A percentile compares a stretch with the other conserved stretches of the same genome.
Evolutionary conservation across 768 basidiomycete genomes (phyloP).

Genomic region (Leucocoprinus leucothites): DNA sequence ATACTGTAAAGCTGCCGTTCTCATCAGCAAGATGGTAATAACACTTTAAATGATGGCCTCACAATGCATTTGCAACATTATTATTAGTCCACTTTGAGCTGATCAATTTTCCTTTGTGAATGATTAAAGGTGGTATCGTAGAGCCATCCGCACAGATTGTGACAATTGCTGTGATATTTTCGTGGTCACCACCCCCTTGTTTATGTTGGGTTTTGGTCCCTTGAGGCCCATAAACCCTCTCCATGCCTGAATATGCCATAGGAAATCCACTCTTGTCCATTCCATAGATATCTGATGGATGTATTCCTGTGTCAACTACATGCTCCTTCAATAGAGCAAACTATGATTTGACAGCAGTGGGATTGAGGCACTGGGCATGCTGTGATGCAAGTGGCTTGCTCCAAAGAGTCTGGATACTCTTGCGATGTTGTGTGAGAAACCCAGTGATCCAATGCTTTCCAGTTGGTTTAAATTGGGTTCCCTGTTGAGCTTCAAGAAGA

Average conservation of each 20-base stretch:
- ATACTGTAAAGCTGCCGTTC: constrained; percentile 15
- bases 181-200: constrained; percentile 24
- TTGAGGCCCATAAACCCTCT: constrained; percentile 25
- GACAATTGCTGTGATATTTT: constrained; percentile 34
- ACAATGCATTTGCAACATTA: constrained; percentile 33
- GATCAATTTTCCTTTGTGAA: constrained; percentile 36
- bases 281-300: constrained; percentile 25
- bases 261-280: constrained; percentile 37
- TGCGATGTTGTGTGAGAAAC: constrained; percentile 24
- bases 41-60: constrained; percentile 9
- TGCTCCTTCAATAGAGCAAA: constrained; percentile 27
- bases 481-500: no score
- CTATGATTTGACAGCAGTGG: constrained; percentile 26
- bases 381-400: constrained; percentile 26
- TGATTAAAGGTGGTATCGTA: constrained; percentile 26
- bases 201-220: constrained; percentile 29
- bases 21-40: neutral
- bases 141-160: constrained; percentile 40
- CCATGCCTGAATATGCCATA: constrained; percentile 20
- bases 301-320: constrained; percentile 19
- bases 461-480: no score
- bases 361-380: constrained; percentile 26
- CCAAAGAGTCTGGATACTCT: constrained; percentile 30
- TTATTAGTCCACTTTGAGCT: constrained; percentile 27
- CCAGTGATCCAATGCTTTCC: constrained; percentile 20